Conservation (phyloP, 805 yeast genomes). For the Hanseniaspora guilliermondii region DNA sequence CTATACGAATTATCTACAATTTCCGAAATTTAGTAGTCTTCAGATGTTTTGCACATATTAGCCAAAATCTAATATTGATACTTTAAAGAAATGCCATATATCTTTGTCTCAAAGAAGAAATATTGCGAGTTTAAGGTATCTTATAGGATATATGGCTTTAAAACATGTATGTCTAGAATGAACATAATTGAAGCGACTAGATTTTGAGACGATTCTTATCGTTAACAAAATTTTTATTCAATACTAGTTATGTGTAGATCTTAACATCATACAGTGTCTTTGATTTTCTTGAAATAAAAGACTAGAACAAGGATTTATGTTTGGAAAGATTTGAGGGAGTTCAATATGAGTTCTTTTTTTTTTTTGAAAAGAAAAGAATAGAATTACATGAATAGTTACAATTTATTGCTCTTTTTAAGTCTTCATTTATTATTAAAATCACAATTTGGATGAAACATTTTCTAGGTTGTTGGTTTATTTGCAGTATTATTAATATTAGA, state of each 20-base stretch:
- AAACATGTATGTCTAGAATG: too few species aligned
- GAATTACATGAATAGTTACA: too few species aligned
- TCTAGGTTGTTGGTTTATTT: too few species aligned
- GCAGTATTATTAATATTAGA: not conserved
- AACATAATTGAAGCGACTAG: not conserved
- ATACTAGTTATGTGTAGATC: not conserved
- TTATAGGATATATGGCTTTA: too few species aligned
- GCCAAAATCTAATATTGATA: not conserved
- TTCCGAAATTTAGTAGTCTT: not conserved
- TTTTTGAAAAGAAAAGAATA: not conserved
- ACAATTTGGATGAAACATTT: too few species aligned
- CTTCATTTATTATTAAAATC: too few species aligned
- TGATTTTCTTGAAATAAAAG: too few species aligned
- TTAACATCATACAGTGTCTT: too few species aligned
- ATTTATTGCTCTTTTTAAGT: too few species aligned
- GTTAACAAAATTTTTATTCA: not conserved
- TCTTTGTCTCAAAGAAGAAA: not conserved
- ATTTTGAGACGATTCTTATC: not conserved
- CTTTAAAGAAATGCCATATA: not conserved
- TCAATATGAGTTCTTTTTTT: not conserved
- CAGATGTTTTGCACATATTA: not conserved
- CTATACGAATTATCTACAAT: not conserved
- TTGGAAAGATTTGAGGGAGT: too few species aligned
- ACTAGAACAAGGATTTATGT: too few species aligned
- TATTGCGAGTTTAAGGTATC: not conserved